Evolutionary conservation across 495 filamentous ascomycete species (phyloP).

Genomic region (Aspergillus funiculosus): DNA sequence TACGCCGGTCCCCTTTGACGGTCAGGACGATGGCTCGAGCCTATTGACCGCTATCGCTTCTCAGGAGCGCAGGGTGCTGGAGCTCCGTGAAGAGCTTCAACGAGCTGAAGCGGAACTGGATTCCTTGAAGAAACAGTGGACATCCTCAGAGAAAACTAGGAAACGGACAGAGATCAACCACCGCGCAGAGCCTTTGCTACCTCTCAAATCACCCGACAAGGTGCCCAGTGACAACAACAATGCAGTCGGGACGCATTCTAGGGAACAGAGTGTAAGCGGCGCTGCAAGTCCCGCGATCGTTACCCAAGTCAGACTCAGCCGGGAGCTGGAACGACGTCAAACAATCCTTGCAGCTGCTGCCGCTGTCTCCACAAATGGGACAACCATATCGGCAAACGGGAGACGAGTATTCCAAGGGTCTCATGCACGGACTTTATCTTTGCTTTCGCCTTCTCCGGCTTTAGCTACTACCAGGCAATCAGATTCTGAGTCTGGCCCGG

Average conservation of each 20-base stretch:
- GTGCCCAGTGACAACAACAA: constrained; percentile 18
- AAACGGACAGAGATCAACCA: constrained; percentile 61
- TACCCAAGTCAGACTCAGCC: constrained; percentile 33
- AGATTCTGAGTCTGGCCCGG: constrained; percentile 11
- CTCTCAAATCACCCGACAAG: constrained; percentile 43
- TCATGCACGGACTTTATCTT: constrained; percentile 74
- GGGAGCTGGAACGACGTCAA: constrained; percentile 48
- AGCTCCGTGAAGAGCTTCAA: constrained; percentile 79
- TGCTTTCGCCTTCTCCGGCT: constrained; percentile 62
- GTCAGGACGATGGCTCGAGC: constrained; percentile 54
- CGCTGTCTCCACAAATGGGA: constrained; percentile 26
- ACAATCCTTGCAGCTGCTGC: constrained; percentile 32
- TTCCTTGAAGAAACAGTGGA: constrained; percentile 77
- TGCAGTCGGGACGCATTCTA: constrained; percentile 18
- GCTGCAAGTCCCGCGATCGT: constrained; percentile 29
- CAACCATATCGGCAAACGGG: constrained; percentile 39
- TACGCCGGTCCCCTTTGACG: constrained; percentile 43
- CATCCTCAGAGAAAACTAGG: constrained; percentile 67
- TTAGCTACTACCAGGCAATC: constrained; percentile 30
- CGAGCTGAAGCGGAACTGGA: constrained; percentile 73
- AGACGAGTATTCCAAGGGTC: constrained; percentile 65
- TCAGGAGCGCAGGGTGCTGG: constrained; percentile 88
- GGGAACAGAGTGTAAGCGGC: constrained; percentile 29
- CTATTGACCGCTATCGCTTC: constrained; percentile 85
- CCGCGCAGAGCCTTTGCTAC: constrained; percentile 51